Evolutionary conservation across 2,329 filamentous ascomycete species (phyloP).

Genomic region (Fusarium sp.): DNA sequence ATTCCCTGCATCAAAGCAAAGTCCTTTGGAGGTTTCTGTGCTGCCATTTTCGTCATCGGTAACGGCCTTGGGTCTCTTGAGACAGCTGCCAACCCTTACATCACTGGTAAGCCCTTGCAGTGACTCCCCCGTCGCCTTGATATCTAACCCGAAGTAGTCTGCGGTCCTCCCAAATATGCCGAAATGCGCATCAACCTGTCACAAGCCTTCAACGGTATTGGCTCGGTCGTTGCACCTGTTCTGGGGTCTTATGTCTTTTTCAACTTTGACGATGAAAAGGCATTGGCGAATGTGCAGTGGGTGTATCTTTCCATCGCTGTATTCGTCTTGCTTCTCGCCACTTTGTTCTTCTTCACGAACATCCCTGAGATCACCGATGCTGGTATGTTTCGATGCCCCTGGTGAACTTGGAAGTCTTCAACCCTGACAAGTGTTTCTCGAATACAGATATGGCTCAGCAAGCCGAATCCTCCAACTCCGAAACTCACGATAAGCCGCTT

Average conservation of each 20-base stretch:
- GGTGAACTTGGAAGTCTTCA: not conserved
- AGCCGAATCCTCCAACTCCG: constrained; percentile 61
- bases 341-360: constrained; percentile 70
- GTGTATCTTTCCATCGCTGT: constrained; percentile 77
- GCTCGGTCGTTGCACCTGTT: constrained; percentile 76
- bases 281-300: constrained; percentile 76
- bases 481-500: constrained; percentile 68
- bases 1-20: constrained; percentile 66
- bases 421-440: not conserved
- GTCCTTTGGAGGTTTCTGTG: constrained; percentile 79
- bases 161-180: constrained; percentile 72
- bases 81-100: constrained; percentile 80
- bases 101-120: constrained; percentile 55
- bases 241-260: constrained; percentile 80
- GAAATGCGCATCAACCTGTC: constrained; percentile 80
- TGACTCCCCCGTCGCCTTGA: accelerated
- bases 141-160: constrained; percentile 42
- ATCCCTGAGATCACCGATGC: constrained; percentile 75
- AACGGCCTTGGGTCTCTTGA: constrained; percentile 78
- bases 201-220: constrained; percentile 80
- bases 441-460: constrained; percentile 70
- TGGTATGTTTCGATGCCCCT: constrained; percentile 37
- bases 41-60: constrained; percentile 77
- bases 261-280: constrained; percentile 63
- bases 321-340: constrained; percentile 74